Base-by-base conservation (phyloP, 2,329 filamentous ascomycete genomes). In the Plenodomus tracheiphilus region DNA sequence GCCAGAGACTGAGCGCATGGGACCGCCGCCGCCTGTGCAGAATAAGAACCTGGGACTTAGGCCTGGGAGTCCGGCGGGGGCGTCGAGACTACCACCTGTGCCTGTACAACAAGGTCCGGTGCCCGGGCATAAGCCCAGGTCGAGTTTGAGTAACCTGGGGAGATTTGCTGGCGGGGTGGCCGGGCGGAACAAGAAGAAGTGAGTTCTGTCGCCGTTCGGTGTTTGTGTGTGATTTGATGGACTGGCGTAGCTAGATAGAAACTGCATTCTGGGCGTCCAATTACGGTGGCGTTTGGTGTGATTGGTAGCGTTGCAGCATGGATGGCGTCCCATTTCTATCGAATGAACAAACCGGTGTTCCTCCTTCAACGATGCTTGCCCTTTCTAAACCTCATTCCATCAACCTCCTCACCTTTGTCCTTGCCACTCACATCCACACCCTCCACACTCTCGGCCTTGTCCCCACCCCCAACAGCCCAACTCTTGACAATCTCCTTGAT, bases 401-500 rank as follows among this genome's bases (percentile, higher is more conserved):
- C 68, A 19, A 61, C 65, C 2, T 51, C 49, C 36, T 66, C 64
- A 7, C 65, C 64, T 30, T 68, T 64, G 35, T 43, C 13, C 34
- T 41, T 32, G 20, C 48, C 39, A 17, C 39, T 49, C 43, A 49
- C 56, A 41, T 50, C 51, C n/a, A 25, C 22, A 25, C 51, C 56
- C 41, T 50, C 52, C 15, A n/a, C n/a, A n/a, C 34, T 59, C 28
- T 51, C 49, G 6, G 39, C 37, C 2, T 39, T 38, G n/a, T 56
- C 15, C 28, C 9, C 28, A 4, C 28, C 56, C 9, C 77, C 74
- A 45, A 79, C 69, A 2, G 88, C 80, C 89, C 89, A 92, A 2
- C 85, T 90, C 54, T 87, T 80, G 16, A 89, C 74, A 21, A 93
- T 81, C 64, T 89, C 77, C 70, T 85, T 89, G 16, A 82, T 78